These are phyloP conservation scores for barley (Hordeum vulgare) DNA, from an alignment of 176 grass and related monocot species.

Conservation along the genomic window MorexV3_pseudomolecules_assembly NC_058518.1:499543649-499544148, in stretches of 20 bases:
- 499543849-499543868: neutral
- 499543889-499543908: conserved; percentile 19
- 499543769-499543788: neutral
- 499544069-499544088: neutral
- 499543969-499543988: conserved; percentile 87
- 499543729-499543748: neutral
- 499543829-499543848: neutral
- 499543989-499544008: conserved; percentile 1
- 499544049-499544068: neutral
- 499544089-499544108: neutral
- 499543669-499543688: conserved; percentile 1
- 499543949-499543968: conserved; percentile 93
- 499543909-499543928: neutral
- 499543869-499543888: neutral
- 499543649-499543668: conserved; percentile 12
- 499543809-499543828: conserved; percentile 1
- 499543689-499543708: neutral
- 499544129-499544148: too few species aligned
- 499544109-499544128: neutral
- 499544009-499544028: conserved; percentile 10
- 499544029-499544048: neutral
- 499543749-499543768: neutral
- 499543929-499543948: conserved; percentile 95
- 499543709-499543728: neutral
- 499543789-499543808: neutral